Conservation (phyloP, 1,139 yeast species). For the Spathaspora sp. region DNA sequence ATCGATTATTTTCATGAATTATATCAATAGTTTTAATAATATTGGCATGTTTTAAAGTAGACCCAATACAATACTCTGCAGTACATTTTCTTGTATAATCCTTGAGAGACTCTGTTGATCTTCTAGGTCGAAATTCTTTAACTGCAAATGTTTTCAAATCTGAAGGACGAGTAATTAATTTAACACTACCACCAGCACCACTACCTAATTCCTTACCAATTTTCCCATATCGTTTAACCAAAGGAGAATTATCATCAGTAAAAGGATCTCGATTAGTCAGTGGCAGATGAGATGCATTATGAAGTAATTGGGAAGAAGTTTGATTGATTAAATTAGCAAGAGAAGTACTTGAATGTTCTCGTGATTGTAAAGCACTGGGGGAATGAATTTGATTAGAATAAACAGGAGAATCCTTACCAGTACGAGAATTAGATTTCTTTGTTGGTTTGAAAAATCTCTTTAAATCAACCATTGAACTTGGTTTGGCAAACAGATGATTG, state of each 20-base stretch:
- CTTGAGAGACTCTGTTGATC: slow-evolving; percentile 78
- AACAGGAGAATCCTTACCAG: slow-evolving; percentile 14
- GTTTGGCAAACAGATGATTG: slow-evolving; percentile 30
- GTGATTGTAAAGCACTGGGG: slow-evolving; percentile 30
- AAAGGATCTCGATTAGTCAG: slow-evolving; percentile 37
- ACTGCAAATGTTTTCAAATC: slow-evolving; percentile 92
- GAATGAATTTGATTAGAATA: slow-evolving; percentile 31
- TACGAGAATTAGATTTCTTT: slow-evolving; percentile 27
- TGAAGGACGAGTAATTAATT: slow-evolving; percentile 75
- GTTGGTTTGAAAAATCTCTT: slow-evolving; percentile 44
- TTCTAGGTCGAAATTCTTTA: slow-evolving; percentile 88
- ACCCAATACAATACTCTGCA: slow-evolving; percentile 96
- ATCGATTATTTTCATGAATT: slow-evolving; percentile 79
- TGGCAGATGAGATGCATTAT: slow-evolving; percentile 34
- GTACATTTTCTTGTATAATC: slow-evolving; percentile 96
- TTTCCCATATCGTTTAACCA: slow-evolving; percentile 83
- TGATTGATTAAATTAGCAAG: slow-evolving; percentile 46
- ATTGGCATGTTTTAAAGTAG: slow-evolving; percentile 91
- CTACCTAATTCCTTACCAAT: slow-evolving; percentile 89
- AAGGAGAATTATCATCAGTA: slow-evolving; percentile 57
- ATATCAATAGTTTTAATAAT: slow-evolving; percentile 93
- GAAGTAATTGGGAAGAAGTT: slow-evolving; percentile 43
- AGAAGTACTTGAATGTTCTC: slow-evolving; percentile 42
- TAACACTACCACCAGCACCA: slow-evolving; percentile 98
- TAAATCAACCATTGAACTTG: slow-evolving; percentile 42